Base-by-base conservation (phyloP, 2,329 filamentous ascomycete species). In the Dendrostoma leiphaemia region DNA sequence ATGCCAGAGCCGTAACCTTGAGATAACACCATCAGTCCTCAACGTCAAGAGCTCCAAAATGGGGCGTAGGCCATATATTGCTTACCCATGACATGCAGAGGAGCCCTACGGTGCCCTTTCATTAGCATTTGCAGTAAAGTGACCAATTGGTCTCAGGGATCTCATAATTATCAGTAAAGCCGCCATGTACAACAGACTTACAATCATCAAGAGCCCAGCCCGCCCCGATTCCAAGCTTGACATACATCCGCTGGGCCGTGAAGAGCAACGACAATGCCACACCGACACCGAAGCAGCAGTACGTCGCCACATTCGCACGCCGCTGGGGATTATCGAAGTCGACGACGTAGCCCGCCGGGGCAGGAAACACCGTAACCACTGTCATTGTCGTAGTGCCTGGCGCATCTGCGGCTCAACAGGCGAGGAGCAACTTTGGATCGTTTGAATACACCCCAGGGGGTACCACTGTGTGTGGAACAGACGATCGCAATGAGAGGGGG, bases 291-390 rank as follows among this genome's bases (percentile, higher is more conserved):
- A 41, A 41, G n/a, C 51, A 43, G 37, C 54, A 56, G 26, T 53
- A 56, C 1, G 37, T 44, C 2, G 44, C 29, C 3, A 53, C 29
- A 12, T 37, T 32, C 2, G 37, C 49, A 46, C 26, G 28, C 6
- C 53, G 53, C 12, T 51, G 60, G 2, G 69, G 69, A 37, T 70
- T 59, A 2, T 65, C 64, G 40, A 72, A 69, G 46, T 72, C 60
- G 23, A 71, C 65, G 8, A 63, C 61, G 50, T 70, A 72, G 29
- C 60, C 68, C 6, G 60, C 54, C 3, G 69, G 67, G 4, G 68
- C 63, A 19, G 57, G 32, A 6, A 62, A 48, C 12, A 67, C 43
- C 10, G 61, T 61, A 17, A 56, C 60, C n/a, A 64, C 60, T 32
- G 66, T 60, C 41, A 45, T 45, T 15, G 15, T 45, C 9, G 10